Evolutionary conservation across 441 rosid species (phyloP).

Genomic region (Euphorbia celastroides): DNA sequence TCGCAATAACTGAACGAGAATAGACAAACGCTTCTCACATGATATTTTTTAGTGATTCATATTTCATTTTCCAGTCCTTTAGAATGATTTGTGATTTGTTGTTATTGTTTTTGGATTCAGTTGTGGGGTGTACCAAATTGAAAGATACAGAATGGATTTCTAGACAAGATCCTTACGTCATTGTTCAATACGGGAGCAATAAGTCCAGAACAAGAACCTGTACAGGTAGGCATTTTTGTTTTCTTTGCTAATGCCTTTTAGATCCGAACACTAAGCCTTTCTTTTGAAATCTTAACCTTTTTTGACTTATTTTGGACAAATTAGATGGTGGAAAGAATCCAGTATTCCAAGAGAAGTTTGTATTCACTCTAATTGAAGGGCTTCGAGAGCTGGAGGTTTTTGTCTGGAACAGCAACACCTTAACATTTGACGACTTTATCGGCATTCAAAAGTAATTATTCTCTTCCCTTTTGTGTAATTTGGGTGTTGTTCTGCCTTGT

Average conservation of each 20-base stretch:
- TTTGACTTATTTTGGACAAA: background rate
- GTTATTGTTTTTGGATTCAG: constrained; percentile 27
- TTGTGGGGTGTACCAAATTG: constrained; percentile 74
- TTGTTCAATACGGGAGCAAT: constrained; percentile 61
- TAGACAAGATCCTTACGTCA: constrained; percentile 85
- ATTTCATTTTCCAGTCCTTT: background rate
- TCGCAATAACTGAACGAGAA: background rate
- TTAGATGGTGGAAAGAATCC: constrained; percentile 84
- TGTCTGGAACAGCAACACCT: constrained; percentile 88
- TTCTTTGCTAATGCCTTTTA: background rate
- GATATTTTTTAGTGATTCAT: background rate
- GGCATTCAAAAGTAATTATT: constrained; percentile 76
- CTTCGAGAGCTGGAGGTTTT: constrained; percentile 54
- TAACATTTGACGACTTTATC: constrained; percentile 64
- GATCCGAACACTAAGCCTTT: background rate
- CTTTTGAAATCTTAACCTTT: background rate
- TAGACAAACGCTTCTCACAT: too few species aligned
- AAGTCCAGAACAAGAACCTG: constrained; percentile 74
- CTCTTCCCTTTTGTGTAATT: background rate
- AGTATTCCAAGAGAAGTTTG: constrained; percentile 84
- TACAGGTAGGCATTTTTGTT: constrained; percentile 60
- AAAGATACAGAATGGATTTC: constrained; percentile 94
- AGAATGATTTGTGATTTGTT: background rate
- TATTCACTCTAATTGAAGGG: constrained; percentile 71
- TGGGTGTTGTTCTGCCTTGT: background rate